Evolutionary conservation across 331 rosid species (phyloP).

Genomic region (Malus hybrid): DNA sequence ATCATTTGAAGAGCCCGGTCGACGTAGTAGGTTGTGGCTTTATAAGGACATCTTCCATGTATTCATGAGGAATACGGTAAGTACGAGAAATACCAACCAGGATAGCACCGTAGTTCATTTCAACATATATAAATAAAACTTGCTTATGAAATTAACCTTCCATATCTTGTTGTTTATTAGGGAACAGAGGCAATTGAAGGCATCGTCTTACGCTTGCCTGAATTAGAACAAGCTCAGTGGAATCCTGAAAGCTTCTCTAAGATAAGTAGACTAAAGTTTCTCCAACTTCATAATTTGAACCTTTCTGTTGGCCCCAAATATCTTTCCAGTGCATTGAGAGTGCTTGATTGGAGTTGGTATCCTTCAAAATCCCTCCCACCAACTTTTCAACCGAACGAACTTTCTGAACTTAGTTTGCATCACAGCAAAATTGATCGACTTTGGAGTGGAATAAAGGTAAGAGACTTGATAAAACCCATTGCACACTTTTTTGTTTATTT

Average conservation of each 20-base stretch:
- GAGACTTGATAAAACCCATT: not conserved
- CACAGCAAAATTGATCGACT: not conserved
- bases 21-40: constrained; percentile 5
- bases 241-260: not conserved
- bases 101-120: no score
- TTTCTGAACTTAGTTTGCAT: not conserved
- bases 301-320: not conserved
- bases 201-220: not conserved
- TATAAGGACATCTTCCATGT: not conserved
- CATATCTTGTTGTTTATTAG: no score
- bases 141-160: not conserved
- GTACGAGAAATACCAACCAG: not conserved
- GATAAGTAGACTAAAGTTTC: not conserved
- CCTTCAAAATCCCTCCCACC: not conserved
- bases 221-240: not conserved
- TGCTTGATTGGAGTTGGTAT: not conserved
- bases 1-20: not conserved
- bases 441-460: not conserved
- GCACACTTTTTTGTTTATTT: no score
- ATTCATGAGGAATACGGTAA: not conserved
- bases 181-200: no score
- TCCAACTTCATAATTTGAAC: not conserved
- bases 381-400: not conserved
- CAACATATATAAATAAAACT: not conserved
- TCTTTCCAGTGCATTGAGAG: not conserved